Conservation (phyloP, 75 land plant genomes). For the Sequoiadendron giganteum region DNA sequence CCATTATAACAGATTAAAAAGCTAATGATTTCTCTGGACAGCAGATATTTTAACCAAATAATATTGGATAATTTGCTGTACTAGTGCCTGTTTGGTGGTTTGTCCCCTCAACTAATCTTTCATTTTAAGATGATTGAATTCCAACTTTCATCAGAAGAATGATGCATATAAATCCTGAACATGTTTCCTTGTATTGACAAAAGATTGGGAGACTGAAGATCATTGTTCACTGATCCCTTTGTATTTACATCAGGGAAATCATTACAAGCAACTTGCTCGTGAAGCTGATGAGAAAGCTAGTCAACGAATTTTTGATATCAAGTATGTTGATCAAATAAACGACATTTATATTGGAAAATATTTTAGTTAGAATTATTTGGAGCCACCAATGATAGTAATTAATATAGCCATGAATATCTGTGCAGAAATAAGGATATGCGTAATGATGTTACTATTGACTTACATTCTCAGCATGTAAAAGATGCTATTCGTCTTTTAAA, state of each 20-base stretch:
- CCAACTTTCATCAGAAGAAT: not conserved
- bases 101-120: not conserved
- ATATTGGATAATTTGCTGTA: not conserved
- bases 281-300: slow-evolving; percentile 81
- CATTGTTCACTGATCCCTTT: not conserved
- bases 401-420: slow-evolving; percentile 5
- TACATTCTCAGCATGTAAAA: slow-evolving; percentile 83
- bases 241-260: slow-evolving; percentile 45
- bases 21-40: not conserved
- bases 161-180: not conserved
- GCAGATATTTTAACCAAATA: not conserved
- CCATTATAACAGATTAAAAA: not conserved
- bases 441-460: slow-evolving; percentile 82
- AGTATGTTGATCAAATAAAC: slow-evolving; percentile 25
- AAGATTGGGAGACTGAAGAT: not conserved
- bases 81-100: not conserved
- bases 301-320: slow-evolving; percentile 58
- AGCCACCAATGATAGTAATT: slow-evolving; percentile 3
- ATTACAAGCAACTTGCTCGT: slow-evolving; percentile 48
- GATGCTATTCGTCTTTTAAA: slow-evolving; percentile 69
- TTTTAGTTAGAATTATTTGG: not conserved
- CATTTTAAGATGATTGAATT: not conserved
- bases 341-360: not conserved
- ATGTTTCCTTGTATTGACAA: not conserved
- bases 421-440: slow-evolving; percentile 66